Base-by-base conservation (phyloP, 2,329 filamentous ascomycete species). In the Colletotrichum sp. region DNA sequence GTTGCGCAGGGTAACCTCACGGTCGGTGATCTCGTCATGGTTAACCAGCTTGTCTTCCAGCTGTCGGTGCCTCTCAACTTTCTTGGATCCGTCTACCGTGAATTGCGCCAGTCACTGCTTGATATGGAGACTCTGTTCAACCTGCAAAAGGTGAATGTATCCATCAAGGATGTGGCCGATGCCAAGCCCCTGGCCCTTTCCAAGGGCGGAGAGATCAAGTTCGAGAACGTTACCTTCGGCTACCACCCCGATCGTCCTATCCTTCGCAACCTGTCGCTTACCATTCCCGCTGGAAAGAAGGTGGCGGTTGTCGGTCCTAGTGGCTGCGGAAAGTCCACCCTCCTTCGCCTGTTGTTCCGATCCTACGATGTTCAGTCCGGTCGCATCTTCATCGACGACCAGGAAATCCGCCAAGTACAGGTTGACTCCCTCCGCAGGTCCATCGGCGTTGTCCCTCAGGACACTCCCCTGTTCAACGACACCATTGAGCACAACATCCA, bases 101-200 rank as follows among this genome's bases (percentile, higher is more conserved):
- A 99, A 86, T 90, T 99, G 70, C 92, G 97, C 72, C 97, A 99
- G 86, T 98, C 95, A 26, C 89, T 99, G 60, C 89, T 99, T 39
- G 98, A 99, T 83, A 99, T 99, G 97, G 97, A 99, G 86, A 99
- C 97, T 0, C 90, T 99, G 7, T 99, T 99, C 89, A 98, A 95
- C 83, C 89, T 99, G 36, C 97, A 99, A 85, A 99, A 98, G 84
- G 96, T 99, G 82, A 98, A 99, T 79, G 93, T 98, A 14, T 92
- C 91, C 48, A 94, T 99, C 82, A 93, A 92, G 80, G 96, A 99
- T 80, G 89, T 91, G 70, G 91, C 93, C 3, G 88, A 94, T 80
- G 95, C 96, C 1, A 92, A 93, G 81, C 89, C 94, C 0, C 89
- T 99, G 2, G 85, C 90, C 10, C 89, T 99, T 16, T 89, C 89